Evolutionary conservation across 2,329 filamentous ascomycete species (phyloP), one percentile per base, ranked within the genome.

Genomic region (Trichoderma semiorbis): DNA sequence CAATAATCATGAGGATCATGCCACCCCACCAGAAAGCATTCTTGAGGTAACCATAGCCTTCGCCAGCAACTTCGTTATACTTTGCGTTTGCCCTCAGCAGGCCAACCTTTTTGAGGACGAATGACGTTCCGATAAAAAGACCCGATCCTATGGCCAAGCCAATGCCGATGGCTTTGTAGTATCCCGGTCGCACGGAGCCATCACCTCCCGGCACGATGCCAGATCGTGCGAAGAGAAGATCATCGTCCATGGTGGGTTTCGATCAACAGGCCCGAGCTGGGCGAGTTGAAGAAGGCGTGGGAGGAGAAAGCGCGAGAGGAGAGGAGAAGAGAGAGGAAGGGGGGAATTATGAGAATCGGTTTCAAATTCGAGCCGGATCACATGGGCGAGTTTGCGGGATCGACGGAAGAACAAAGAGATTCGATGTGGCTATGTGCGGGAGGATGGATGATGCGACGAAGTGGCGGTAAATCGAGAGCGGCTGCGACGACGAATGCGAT

Each of bases 31-130:
- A 99, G 85, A 89, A 97, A 24, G 86, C 86, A 78, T 98, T 98
- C 84, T 97, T 97, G 77, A 99, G 89, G 80, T 98, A 99, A 74
- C 95, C 95, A 81, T 98, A 98, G 71, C 96, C 96, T 82, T 98
- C 95, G 73, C 96, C 96, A 0, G 96, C 95, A 75, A 93, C 93
- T 83, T 98, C 94, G 74, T 97, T 92, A 85, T 98, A 98, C 81
- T 98, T 98, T 77, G 93, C 90, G 82, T 98, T 99, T 65, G 96
- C 95, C 80, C 90, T 94, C 73, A 99, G 86, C 76, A 99, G 83
- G 5, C 96, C 96, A 72, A 93, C 87, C 84, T 99, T 99, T 83
- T 98, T 98, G 78, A 99, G 84, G 32, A 98, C 95, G 80, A 98
- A 99, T 0, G 95, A 98, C 16, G 92, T 88, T 69, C 96, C 96